These are phyloP conservation scores for Pyrrhoderma lamaoense DNA, from an alignment of 1,284 basidiomycete genomes.

Conservation along the genomic window DNA sequence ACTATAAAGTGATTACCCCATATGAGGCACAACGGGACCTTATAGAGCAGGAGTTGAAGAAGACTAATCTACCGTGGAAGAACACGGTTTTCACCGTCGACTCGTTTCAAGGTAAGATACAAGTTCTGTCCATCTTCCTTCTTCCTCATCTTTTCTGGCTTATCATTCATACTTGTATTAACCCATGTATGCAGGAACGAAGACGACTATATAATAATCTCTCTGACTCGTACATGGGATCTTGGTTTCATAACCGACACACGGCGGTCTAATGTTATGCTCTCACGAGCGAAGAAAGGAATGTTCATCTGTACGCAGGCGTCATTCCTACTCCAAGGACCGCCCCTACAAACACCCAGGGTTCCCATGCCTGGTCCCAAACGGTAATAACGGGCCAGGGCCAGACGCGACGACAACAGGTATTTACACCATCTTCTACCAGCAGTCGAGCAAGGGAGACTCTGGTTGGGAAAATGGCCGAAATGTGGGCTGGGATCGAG, in stretches of 20 bases:
- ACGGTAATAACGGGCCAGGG: no score
- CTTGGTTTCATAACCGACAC: conserved; percentile 53
- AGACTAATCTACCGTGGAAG: conserved; percentile 40
- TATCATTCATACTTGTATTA: not conserved
- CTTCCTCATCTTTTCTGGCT: conserved; percentile 8
- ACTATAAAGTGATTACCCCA: conserved; percentile 63
- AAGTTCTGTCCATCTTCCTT: conserved; percentile 19
- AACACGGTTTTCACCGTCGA: conserved; percentile 61
- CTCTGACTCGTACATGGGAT: conserved; percentile 48
- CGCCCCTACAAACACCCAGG: no score
- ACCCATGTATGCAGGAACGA: conserved; percentile 40
- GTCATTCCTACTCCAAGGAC: conserved; percentile 36
- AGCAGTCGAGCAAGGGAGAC: no score
- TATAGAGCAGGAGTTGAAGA: conserved; percentile 44
- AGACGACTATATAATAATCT: conserved; percentile 53
- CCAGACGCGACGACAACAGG: no score
- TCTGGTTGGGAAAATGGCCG: conserved; percentile 36
- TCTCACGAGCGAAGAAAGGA: conserved; percentile 41
- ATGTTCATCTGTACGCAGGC: conserved; percentile 59
- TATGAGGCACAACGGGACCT: conserved; percentile 56
- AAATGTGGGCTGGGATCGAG: conserved; percentile 8
- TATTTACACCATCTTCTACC: no score
- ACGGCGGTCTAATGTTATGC: conserved; percentile 63
- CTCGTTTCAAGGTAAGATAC: conserved; percentile 52
- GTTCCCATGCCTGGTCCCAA: no score